Base-by-base conservation (phyloP, 2,329 filamentous ascomycete genomes). In the Nemania sp. region DNA sequence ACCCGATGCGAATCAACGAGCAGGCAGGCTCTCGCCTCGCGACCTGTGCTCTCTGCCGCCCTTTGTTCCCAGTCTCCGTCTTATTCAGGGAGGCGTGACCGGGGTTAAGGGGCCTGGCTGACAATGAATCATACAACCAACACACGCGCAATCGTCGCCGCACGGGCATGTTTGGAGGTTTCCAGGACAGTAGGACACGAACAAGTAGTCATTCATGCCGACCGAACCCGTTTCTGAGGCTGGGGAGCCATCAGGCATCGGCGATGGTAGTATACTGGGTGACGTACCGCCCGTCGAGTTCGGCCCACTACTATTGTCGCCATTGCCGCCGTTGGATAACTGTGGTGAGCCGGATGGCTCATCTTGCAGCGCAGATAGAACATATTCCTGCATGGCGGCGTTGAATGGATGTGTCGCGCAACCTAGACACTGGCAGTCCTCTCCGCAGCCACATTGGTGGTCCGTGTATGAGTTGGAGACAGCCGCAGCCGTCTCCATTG, bases 321-420 rank as follows among this genome's bases (percentile, higher is more conserved):
- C 53, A 43, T 60, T 59, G 2, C 56, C 53, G 12, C 50, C 53
- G 39, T 60, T 59, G 2, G 62, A 57, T 50, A 55, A n/a, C 35
- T 51, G 58, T 13, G 62, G 54, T 20, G 62, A 55, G 13, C 48
- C 43, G 6, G 76, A 55, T 3, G 53, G 51, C 46, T 73, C 46
- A 61, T 69, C 35, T 62, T 67, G 54, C 54, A 69, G 60, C 6
- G 59, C 62, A 2, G 64, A 63, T 15, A 65, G 60, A 20, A 70
- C 62, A 17, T 81, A 78, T 48, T 80, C 75, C 62, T 79, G 81
- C 52, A 84, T 90, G 20, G 86, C 83, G 7, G 84, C 79, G 66
- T 90, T 90, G 69, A 87, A 88, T 12, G 88, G 86, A 71, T 90
- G 87, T 2, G 84, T 84, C 5, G 86, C 80, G 70, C 88, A 91